Evolutionary conservation across 441 rosid genomes (phyloP), one percentile per base, ranked within the genome.

Genomic region (Populus hybrid): DNA sequence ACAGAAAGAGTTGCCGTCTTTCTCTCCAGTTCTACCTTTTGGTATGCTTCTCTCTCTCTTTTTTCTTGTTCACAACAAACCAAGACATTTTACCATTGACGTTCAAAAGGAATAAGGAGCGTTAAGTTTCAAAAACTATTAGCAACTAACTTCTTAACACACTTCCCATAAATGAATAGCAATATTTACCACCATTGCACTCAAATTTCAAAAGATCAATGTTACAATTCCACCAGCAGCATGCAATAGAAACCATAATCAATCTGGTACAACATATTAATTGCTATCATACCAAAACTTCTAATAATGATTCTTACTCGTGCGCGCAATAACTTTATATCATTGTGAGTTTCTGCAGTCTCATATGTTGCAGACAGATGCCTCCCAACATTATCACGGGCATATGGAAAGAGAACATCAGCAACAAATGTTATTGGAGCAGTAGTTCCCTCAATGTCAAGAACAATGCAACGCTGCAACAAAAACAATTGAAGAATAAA

Each of bases 401-500:
- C 97, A 88, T 90, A 96, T 6, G 98, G 99, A 84, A 89, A 94
- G 77, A 94, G 96, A 75, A 96, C 88, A 72, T 94, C 99, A 11
- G 90, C 81, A 79, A 94, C 99, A 76, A 93, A 96, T 50, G 97
- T 87, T 84, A 96, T 96, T 64, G 99, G 98, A 9, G 98, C 92
- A 2, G 98, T 94, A 82, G 95, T 96, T 79, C 99, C 99, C 88
- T 94, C 99, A 63, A 94, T 94, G 86, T 94, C 98, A 31, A 96
- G 98, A 84, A 96, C 89, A 84, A 96, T 78, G 86, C 89, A 96
- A 74, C 80, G 83, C 98, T 94, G 92, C 85, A 78, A 81, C 79
- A 83, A 79, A 81, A 86, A n/a, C 75, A 53, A 53, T 71, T 68
- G n/a, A 63, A 75, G 72, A 71, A 42, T 71, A 68, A 73, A 74